phyloP scores from a whole-genome alignment of 169 alveolate species.

The Cryptosporidium meleagridis region DNA sequence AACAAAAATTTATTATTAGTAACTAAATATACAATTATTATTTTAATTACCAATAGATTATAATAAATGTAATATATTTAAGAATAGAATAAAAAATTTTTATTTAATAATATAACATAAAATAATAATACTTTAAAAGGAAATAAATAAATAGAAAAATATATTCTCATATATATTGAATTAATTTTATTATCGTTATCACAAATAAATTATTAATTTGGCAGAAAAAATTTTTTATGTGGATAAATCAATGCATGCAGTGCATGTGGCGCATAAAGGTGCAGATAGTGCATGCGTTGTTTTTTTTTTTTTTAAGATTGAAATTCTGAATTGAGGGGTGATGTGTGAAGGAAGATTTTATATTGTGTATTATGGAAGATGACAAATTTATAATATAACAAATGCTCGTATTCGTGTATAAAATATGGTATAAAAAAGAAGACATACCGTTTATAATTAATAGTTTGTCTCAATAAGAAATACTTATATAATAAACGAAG shows the following conservation, averaged over 20 bases:
- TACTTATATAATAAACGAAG: slow-evolving; percentile 6
- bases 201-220: not conserved
- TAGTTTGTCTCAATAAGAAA: slow-evolving; percentile 39
- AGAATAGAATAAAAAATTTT: too few species aligned
- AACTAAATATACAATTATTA: too few species aligned
- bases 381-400: not conserved
- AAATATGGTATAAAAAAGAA: not conserved
- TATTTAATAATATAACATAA: too few species aligned
- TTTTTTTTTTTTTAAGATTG: too few species aligned
- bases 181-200: not conserved
- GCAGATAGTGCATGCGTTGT: not conserved
- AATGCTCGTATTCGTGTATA: slow-evolving; percentile 28
- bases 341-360: too few species aligned
- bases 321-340: not conserved
- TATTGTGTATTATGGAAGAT: not conserved
- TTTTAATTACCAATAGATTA: not conserved
- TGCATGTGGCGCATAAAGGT: not conserved
- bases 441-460: slow-evolving; percentile 14
- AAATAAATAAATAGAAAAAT: not conserved
- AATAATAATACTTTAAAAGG: too few species aligned
- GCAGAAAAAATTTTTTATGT: not conserved
- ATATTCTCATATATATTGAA: not conserved
- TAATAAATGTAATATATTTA: not conserved
- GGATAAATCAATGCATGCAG: not conserved
- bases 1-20: too few species aligned